These are phyloP conservation scores for Russula virescens DNA, from an alignment of 768 basidiomycete species.

Conservation along the genomic window DNA sequence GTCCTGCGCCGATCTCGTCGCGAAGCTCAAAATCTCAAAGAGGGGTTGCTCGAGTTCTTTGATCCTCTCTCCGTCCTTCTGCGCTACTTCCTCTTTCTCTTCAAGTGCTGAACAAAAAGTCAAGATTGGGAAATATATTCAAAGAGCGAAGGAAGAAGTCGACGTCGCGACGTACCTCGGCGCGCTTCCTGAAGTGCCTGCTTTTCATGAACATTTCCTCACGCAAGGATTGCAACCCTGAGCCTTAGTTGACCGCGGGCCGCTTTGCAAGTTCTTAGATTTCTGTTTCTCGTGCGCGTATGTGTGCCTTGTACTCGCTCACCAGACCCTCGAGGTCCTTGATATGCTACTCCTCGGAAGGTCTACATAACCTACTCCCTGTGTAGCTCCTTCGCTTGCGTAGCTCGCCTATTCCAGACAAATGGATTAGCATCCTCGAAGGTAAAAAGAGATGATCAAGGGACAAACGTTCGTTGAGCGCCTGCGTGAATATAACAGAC, in stretches of 20 bases:
- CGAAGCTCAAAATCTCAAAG: constrained; percentile 72
- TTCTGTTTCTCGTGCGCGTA: constrained; percentile 46
- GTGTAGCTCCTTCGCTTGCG: constrained; percentile 48
- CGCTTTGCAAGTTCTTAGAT: constrained; percentile 43
- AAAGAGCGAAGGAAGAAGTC: neutral
- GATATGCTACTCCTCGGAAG: constrained; percentile 28
- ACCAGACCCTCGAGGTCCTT: constrained; percentile 49
- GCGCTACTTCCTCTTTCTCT: constrained; percentile 33
- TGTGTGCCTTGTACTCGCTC: constrained; percentile 48
- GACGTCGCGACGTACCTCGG: constrained; percentile 34
- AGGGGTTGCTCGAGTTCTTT: constrained; percentile 70
- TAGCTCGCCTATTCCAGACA: constrained; percentile 49
- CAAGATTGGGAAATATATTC: too few species aligned
- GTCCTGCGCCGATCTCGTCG: constrained; percentile 70
- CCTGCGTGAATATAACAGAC: constrained; percentile 58
- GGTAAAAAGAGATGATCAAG: neutral
- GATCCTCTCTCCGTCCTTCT: constrained; percentile 45
- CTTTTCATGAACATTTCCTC: constrained; percentile 35
- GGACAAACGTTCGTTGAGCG: constrained; percentile 48
- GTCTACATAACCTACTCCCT: constrained; percentile 30
- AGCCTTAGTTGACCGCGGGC: constrained; percentile 24
- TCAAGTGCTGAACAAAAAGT: constrained; percentile 38
- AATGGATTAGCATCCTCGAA: neutral
- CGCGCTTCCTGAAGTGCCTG: constrained; percentile 31
- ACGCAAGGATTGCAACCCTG: constrained; percentile 36